Percentiles rank a stretch among this genome's conserved stretches.
phyloP scores from a whole-genome alignment of 2,329 filamentous ascomycete species.

The Orbilia javanica region DNA sequence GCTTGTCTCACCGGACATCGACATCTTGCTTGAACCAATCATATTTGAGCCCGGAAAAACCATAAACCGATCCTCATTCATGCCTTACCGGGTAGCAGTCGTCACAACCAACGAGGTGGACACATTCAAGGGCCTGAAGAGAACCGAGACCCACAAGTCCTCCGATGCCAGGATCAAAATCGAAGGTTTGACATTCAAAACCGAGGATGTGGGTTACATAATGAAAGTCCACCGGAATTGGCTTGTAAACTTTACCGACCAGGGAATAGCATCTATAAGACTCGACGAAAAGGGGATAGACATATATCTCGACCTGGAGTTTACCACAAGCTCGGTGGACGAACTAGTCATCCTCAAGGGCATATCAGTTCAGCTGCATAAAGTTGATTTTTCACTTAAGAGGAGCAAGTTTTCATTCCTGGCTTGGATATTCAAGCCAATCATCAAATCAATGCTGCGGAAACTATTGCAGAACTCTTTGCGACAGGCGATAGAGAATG shows the following conservation, averaged over 20 bases:
- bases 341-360: conserved; percentile 81
- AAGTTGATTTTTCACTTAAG: conserved; percentile 81
- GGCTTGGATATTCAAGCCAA: conserved; percentile 84
- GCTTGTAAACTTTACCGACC: conserved; percentile 79
- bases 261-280: conserved; percentile 86
- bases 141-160: conserved; percentile 76
- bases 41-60: conserved; percentile 89
- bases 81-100: conserved; percentile 84
- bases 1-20: conserved; percentile 82
- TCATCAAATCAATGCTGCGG: conserved; percentile 83
- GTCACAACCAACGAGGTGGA: conserved; percentile 89
- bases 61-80: conserved; percentile 86
- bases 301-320: conserved; percentile 84
- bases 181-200: conserved; percentile 84
- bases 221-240: conserved; percentile 79
- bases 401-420: conserved; percentile 82
- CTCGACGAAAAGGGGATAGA: conserved; percentile 90
- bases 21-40: conserved; percentile 88
- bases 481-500: conserved; percentile 76
- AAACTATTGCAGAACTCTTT: conserved; percentile 84
- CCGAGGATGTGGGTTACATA: conserved; percentile 91
- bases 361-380: conserved; percentile 86
- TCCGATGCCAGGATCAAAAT: conserved; percentile 82
- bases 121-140: conserved; percentile 80
- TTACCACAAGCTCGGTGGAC: conserved; percentile 81